Conservation (phyloP, 2,329 filamentous ascomycete species). For the Cadophora sp. region DNA sequence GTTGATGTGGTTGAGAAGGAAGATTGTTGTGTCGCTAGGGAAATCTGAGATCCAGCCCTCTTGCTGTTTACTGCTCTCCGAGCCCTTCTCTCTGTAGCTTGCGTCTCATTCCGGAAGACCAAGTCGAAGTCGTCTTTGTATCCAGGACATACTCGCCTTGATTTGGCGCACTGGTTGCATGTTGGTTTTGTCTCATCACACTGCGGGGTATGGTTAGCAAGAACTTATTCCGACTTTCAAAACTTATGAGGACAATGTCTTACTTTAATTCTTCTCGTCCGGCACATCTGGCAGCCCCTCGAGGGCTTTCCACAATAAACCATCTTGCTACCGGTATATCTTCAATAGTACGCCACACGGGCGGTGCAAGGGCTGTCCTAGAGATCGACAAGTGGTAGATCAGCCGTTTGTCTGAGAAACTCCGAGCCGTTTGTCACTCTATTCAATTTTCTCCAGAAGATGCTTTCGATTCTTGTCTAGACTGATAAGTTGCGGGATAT, state of each 20-base stretch:
- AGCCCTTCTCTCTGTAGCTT: conserved; percentile 68
- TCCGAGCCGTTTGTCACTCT: neutral
- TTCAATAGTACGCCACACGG: neutral
- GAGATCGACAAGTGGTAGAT: conserved; percentile 7
- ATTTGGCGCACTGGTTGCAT: conserved; percentile 70
- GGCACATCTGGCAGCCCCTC: conserved; percentile 76
- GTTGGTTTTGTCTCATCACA: conserved; percentile 72
- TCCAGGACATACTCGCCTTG: conserved; percentile 67
- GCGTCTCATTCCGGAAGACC: conserved; percentile 75
- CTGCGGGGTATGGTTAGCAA: conserved; percentile 47
- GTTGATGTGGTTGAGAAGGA: conserved; percentile 15
- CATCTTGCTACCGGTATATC: conserved; percentile 51
- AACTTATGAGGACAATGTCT: conserved; percentile 29
- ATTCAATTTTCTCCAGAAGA: neutral
- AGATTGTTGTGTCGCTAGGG: conserved; percentile 24
- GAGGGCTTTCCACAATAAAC: conserved; percentile 72
- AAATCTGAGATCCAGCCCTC: conserved; percentile 45
- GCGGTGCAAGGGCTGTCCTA: conserved; percentile 8
- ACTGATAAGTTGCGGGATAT: conserved; percentile 3
- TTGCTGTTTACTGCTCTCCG: conserved; percentile 59
- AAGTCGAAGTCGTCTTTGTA: conserved; percentile 76
- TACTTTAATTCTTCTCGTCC: conserved; percentile 77
- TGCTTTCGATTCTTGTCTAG: neutral
- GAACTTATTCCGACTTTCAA: neutral
- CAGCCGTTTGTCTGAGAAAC: neutral